phyloP scores from a whole-genome alignment of 352 stramenopile species.

The Phytopythium kandeliae region DNA sequence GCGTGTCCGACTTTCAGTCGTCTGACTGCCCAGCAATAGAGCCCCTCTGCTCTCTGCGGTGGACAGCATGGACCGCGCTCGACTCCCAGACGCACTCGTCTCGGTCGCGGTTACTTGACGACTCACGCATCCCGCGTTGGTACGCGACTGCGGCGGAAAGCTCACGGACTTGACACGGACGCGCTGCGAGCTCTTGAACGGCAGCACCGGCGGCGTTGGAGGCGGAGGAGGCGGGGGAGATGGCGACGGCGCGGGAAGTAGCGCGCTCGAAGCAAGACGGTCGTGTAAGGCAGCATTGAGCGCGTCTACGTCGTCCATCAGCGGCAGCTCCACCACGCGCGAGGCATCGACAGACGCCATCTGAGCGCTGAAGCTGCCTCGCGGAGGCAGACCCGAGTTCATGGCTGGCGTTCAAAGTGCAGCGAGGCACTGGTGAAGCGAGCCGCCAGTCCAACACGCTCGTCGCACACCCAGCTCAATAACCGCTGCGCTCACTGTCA shows the following conservation, averaged over 20 bases:
- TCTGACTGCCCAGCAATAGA: background rate
- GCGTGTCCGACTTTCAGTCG: background rate
- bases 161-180: constrained; percentile 2
- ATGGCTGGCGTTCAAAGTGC: no score
- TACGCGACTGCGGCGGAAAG: background rate
- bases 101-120: background rate
- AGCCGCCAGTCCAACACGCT: no score
- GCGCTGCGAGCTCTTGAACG: constrained; percentile 1
- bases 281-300: no score
- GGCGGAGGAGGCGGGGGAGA: constrained; percentile 5
- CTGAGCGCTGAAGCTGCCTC: constrained; percentile 4
- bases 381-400: background rate
- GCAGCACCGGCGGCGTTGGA: background rate
- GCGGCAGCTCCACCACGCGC: background rate
- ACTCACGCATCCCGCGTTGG: background rate
- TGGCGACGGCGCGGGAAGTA: constrained; percentile 1
- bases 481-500: no score
- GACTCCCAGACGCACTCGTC: background rate
- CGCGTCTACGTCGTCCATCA: constrained; percentile 1
- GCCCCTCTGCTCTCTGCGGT: background rate
- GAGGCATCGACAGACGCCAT: background rate
- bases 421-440: no score
- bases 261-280: no score
- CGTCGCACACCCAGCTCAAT: no score
- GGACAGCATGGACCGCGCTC: background rate